phyloP scores from a whole-genome alignment of 2,329 filamentous ascomycete genomes.

The Alternaria consortialis region DNA sequence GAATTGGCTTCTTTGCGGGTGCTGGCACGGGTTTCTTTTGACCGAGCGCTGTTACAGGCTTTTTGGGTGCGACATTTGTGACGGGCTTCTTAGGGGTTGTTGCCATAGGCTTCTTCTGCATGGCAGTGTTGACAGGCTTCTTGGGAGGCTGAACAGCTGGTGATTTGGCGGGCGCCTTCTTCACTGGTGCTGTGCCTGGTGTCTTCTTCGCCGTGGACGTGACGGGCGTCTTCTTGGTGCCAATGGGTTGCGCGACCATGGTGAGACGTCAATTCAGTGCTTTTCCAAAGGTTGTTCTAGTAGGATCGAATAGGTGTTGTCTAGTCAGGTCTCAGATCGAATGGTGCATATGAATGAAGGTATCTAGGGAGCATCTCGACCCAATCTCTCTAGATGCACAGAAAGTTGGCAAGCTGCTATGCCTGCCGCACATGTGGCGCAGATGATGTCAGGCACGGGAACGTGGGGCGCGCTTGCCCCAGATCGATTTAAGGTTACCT shows the following conservation, averaged over 20 bases:
- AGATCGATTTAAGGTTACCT: constrained; percentile 33
- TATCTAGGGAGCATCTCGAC: constrained; percentile 7
- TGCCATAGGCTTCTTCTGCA: constrained; percentile 28
- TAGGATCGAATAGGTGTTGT: not conserved
- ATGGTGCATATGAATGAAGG: not conserved
- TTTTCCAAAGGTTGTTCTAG: not conserved
- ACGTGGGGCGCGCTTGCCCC: constrained; percentile 26
- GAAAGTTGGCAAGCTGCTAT: constrained; percentile 27
- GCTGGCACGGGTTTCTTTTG: constrained; percentile 23
- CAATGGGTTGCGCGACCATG: constrained; percentile 40
- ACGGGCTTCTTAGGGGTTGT: constrained; percentile 11
- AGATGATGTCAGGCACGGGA: constrained; percentile 39
- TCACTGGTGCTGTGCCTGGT: constrained; percentile 11
- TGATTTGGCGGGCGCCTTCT: constrained; percentile 9
- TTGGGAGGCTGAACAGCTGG: constrained; percentile 24
- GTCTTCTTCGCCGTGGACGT: constrained; percentile 29
- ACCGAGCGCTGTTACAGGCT: constrained; percentile 18
- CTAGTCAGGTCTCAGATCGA: constrained; percentile 1
- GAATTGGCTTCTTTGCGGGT: constrained; percentile 16
- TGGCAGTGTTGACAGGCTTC: constrained; percentile 27
- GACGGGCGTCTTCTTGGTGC: constrained; percentile 35
- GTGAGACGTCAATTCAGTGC: constrained; percentile 7
- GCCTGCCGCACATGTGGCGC: constrained; percentile 24
- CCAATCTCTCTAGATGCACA: constrained; percentile 6
- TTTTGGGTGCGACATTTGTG: constrained; percentile 16